Conservation (phyloP, 176 grass and related monocot genomes). For the Avena atlantica region DNA sequence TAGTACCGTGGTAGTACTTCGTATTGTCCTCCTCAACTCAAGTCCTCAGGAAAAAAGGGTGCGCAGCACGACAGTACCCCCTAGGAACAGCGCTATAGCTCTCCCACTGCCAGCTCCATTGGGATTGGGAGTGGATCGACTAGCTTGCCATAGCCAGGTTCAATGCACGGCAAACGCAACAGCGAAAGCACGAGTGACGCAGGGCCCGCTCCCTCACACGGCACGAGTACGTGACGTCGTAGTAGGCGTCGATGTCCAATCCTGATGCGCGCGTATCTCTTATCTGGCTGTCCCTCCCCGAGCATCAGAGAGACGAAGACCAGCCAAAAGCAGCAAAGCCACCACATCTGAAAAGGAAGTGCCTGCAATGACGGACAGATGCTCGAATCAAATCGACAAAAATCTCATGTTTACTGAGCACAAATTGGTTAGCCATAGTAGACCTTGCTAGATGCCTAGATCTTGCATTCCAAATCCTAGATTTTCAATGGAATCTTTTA, state of each 20-base stretch:
- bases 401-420: neutral
- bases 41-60: neutral
- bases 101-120: neutral
- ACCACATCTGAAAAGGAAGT: neutral
- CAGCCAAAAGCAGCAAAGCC: neutral
- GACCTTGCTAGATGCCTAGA: neutral
- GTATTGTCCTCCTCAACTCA: neutral
- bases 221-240: neutral
- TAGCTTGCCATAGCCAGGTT: neutral
- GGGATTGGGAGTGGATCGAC: neutral
- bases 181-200: slow-evolving; percentile 7
- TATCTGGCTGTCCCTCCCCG: neutral
- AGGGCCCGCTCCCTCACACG: neutral
- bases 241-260: neutral
- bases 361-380: neutral
- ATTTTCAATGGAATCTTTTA: neutral
- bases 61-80: neutral
- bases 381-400: neutral
- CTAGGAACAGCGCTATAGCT: neutral
- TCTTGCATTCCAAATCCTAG: neutral
- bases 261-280: neutral
- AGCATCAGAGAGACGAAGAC: neutral
- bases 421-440: neutral
- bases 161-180: neutral
- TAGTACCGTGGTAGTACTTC: neutral